A percentile compares a stretch with the other conserved stretches of the same genome.
Conservation (phyloP, 139 green algal genomes). For the Chara braunii region DNA sequence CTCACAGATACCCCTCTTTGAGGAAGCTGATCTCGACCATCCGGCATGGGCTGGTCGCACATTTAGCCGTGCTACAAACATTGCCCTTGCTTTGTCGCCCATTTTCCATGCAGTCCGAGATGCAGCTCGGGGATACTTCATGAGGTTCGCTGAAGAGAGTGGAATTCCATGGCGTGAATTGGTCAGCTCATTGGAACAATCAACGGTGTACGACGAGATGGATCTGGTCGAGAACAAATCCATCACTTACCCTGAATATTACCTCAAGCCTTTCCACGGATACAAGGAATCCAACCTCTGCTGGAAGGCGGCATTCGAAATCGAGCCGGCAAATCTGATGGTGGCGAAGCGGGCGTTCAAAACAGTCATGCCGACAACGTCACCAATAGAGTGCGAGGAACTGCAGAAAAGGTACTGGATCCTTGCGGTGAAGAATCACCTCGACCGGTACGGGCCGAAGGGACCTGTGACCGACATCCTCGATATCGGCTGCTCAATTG, state of each 20-base stretch:
- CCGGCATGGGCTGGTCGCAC: no score
- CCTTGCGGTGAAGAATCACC: constrained; percentile 11
- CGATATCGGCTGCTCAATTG: constrained; percentile 76
- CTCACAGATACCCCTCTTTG: no score
- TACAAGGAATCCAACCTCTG: constrained; percentile 46
- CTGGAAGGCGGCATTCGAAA: constrained; percentile 40
- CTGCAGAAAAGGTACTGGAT: constrained; percentile 12
- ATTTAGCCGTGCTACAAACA: no score
- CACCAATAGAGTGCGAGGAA: background rate
- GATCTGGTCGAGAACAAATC: constrained; percentile 27
- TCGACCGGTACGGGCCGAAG: constrained; percentile 3
- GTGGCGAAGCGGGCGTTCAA: constrained; percentile 18
- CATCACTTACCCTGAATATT: constrained; percentile 35
- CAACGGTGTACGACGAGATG: constrained; percentile 9
- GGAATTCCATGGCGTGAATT: no score
- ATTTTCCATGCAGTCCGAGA: no score
- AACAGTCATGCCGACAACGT: constrained; percentile 7
- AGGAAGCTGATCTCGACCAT: no score
- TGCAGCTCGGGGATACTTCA: no score
- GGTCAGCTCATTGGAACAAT: no score
- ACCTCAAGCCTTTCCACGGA: constrained; percentile 44
- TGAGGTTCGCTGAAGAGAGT: no score
- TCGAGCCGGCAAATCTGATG: constrained; percentile 19
- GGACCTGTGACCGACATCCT: constrained; percentile 44
- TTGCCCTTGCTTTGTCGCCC: no score